These are phyloP conservation scores for Arthrobotrys megalospora DNA, from an alignment of 2,329 filamentous ascomycete species.

Conservation along the genomic window DNA sequence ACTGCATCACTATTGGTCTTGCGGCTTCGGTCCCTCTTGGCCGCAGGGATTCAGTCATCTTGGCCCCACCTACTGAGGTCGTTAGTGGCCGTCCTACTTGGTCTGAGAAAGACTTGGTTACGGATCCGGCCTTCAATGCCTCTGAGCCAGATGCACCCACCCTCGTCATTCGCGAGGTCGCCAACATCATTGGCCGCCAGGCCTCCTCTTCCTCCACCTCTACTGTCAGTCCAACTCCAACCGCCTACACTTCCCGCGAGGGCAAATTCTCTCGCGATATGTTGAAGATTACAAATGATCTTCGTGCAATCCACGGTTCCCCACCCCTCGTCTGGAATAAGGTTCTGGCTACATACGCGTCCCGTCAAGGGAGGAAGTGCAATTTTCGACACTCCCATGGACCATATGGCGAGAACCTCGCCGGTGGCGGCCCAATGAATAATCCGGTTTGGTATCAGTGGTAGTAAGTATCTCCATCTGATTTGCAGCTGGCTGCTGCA, in stretches of 20 bases:
- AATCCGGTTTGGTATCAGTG: conserved; percentile 61
- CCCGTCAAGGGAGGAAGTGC: conserved; percentile 46
- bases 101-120: conserved; percentile 25
- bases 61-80: conserved; percentile 28
- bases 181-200: conserved; percentile 23
- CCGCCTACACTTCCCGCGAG: conserved; percentile 51
- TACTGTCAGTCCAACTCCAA: conserved; percentile 28
- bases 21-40: conserved; percentile 25
- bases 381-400: conserved; percentile 55
- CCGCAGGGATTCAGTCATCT: conserved; percentile 12
- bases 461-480: conserved; percentile 42
- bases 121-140: conserved; percentile 33
- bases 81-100: conserved; percentile 36
- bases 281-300: conserved; percentile 57
- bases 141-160: conserved; percentile 24
- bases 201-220: conserved; percentile 3
- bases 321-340: conserved; percentile 53
- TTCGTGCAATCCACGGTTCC: conserved; percentile 53
- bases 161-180: neutral
- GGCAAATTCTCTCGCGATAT: conserved; percentile 57
- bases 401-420: conserved; percentile 59
- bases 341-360: conserved; percentile 47
- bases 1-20: conserved; percentile 24
- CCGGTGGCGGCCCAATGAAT: conserved; percentile 58
- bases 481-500: neutral